Evolutionary conservation across 2,329 filamentous ascomycete genomes (phyloP), one percentile per base, ranked within the genome.

Genomic region (Dothideomycetes sp.): DNA sequence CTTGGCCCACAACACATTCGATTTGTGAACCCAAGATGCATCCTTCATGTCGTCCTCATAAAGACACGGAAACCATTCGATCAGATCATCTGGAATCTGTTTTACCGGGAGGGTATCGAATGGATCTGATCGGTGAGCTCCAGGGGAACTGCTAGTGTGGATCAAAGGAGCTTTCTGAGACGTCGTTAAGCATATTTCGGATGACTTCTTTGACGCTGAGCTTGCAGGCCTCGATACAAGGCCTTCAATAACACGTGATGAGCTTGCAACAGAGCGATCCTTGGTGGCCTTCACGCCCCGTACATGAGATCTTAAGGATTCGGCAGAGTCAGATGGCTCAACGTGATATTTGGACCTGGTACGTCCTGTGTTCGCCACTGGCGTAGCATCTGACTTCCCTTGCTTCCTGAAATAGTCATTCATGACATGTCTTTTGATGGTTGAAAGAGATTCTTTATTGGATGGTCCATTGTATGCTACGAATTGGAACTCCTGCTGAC

Each of bases 241-340:
- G 22, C 12, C 22, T 12, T 7, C 12, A 7, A 27, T 27, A 27
- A 27, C 22, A 27, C 7, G 22, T 27, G 7, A 12, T 7, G 22
- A 27, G 22, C 22, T 27, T 27, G 12, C 22, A 27, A 12, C 7
- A 27, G 7, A 27, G 7, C 7, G 12, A 27, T 41, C 59, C 57
- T 61, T 2, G n/a, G n/a, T n/a, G n/a, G n/a, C n/a, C n/a, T n/a
- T n/a, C n/a, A n/a, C n/a, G n/a, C n/a, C n/a, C n/a, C n/a, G n/a
- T n/a, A n/a, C n/a, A n/a, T n/a, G n/a, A n/a, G n/a, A n/a, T n/a
- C n/a, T n/a, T n/a, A n/a, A n/a, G n/a, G n/a, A n/a, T n/a, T n/a
- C n/a, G n/a, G n/a, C n/a, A n/a, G n/a, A n/a, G n/a, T n/a, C n/a
- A n/a, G n/a, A n/a, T n/a, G n/a, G n/a, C n/a, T n/a, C n/a, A n/a